Base-by-base conservation (phyloP, 306 rosid species). In the Biancaea sappan region DNA sequence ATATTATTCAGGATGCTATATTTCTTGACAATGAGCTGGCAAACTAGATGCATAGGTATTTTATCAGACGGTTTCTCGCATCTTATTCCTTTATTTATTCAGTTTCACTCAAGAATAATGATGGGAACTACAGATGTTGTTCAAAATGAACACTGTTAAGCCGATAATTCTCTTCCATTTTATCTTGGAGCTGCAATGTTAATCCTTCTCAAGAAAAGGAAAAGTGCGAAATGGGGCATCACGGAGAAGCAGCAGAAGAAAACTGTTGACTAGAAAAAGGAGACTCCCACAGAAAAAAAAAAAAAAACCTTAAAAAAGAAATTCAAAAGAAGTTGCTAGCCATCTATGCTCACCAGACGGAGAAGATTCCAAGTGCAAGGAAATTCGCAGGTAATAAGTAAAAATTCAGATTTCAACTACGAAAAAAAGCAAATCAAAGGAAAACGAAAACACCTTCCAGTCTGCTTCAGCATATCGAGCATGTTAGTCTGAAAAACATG, bases 401-500 rank as follows among this genome's bases (percentile, higher is more conserved):
- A 21, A 37, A 37, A 70, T 25, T 3, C 48, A 11, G 13, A 70
- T 35, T 70, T 22, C 12, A 37, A 56, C 60, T 11, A 37, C 19
- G 26, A 70, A 21, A 22, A 71, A 15, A 41, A 40, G 10, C 5
- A 58, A 43, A 72, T 11, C 2, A 44, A 31, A 19, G 28, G 6
- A 22, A 71, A 70, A 38, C 3, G 1, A 56, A 74, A 47, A 46
- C 76, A 94, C 98, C 98, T 74, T 78, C 98, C 97, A 44, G 98
- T 94, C 80, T 91, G 98, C 67, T 94, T 94, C 26, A 91, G 86
- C 98, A 94, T 94, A 80, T 94, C 98, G 1, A 91, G 98, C 98
- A 94, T 94, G 41, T 91, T 94, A 64, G 98, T 94, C 90, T 94
- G 98, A 68, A 94, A 94, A 3, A 91, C 96, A 77, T 94, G 97